Evolutionary conservation across 2,329 filamentous ascomycete genomes (phyloP), one percentile per base, ranked within the genome.

Genomic region (Didymellaceae sp.): DNA sequence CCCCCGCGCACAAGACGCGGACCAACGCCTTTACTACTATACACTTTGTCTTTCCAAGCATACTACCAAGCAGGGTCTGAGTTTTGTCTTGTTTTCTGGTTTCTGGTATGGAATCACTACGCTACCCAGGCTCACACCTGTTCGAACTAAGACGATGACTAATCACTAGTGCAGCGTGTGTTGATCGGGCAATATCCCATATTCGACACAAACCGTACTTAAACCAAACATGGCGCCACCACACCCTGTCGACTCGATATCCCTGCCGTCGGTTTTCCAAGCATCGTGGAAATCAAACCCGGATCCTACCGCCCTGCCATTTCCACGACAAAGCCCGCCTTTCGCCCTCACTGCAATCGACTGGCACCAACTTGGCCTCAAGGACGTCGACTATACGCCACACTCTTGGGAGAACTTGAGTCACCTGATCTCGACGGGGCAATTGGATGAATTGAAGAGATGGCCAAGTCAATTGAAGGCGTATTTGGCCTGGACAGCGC

Each of bases 401-500:
- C 72, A 74, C 52, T 65, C 65, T 0, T 74, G 72, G 72, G 45
- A 62, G 9, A 57, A 70, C 21, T 50, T 74, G n/a, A 55, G 54
- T 24, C 28, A 57, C 7, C 59, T 73, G 6, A 70, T 74, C 43
- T 73, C 74, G 14, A 73, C 75, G 28, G 81, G 83, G 62, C 75
- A 78, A 51, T 81, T 86, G 46, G 78, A 80, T 52, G 71, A 78
- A 25, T 74, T 86, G 9, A 84, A 82, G 63, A 80, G 84, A 57
- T 80, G 78, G 67, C 84, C 84, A 17, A 83, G 80, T 54, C 79
- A 84, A 57, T 74, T 86, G 13, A 76, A 77, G 64, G 78, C 80
- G 44, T 87, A 87, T 62, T 75, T 86, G n/a, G 75, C 76, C 24
- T 87, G 84, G 83, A 80, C 79, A 3, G 71, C 73, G 31, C 71